Conservation (phyloP, 305 asterid genomes). For the Fraxinus xanthoxyloides region DNA sequence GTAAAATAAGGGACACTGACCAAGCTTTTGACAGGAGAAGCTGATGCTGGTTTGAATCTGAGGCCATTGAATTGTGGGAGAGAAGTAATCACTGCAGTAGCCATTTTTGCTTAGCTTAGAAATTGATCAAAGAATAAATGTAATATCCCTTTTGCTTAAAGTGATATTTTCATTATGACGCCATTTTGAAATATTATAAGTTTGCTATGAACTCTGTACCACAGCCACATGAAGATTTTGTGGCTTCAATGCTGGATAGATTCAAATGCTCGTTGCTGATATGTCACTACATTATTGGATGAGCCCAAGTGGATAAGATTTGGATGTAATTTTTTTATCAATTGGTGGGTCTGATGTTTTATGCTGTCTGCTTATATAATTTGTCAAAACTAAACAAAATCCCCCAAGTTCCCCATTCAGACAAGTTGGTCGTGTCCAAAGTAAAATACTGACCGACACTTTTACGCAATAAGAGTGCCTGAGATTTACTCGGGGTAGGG, state of each 20-base stretch:
- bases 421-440: neutral
- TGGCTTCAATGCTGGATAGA: constrained; percentile 66
- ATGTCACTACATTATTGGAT: constrained; percentile 49
- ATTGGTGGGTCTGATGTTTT: constrained; percentile 1
- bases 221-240: constrained; percentile 49
- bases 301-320: constrained; percentile 56
- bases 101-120: constrained; percentile 46
- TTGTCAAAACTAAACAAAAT: neutral
- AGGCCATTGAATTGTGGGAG: constrained; percentile 79
- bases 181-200: constrained; percentile 27
- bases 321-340: constrained; percentile 15
- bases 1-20: constrained; percentile 37
- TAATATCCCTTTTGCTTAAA: neutral
- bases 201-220: constrained; percentile 15
- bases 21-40: constrained; percentile 53
- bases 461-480: neutral
- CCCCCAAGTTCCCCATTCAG: neutral
- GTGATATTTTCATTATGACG: neutral
- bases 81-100: constrained; percentile 59
- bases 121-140: constrained; percentile 5
- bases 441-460: neutral
- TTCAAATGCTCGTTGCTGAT: constrained; percentile 50
- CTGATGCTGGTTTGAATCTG: constrained; percentile 37
- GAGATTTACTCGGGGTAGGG: neutral
- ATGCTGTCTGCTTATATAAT: neutral